A percentile compares a stretch with the other conserved stretches of the same genome.
Conservation (phyloP, 257 asterid species). For the Gentiana macrophylla region DNA sequence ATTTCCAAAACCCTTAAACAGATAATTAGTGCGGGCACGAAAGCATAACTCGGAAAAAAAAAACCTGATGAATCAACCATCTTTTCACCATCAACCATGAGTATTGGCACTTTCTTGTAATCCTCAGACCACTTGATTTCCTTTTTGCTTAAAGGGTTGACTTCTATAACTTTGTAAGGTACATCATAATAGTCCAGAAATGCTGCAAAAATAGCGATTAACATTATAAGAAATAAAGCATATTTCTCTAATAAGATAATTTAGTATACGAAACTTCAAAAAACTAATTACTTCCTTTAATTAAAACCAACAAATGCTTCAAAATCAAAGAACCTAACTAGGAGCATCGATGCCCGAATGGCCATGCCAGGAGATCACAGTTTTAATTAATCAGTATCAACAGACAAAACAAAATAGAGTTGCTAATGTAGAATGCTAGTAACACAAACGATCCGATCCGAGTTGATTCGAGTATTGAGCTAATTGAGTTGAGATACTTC, state of each 20-base stretch:
- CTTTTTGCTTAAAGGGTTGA: conserved; percentile 80
- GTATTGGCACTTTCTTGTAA: conserved; percentile 88
- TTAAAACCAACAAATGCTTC: background rate
- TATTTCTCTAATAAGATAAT: too few species aligned
- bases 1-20: background rate
- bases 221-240: background rate
- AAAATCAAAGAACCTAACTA: background rate
- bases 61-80: conserved; percentile 93
- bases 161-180: conserved; percentile 85
- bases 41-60: background rate
- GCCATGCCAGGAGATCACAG: too few species aligned
- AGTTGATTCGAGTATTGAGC: too few species aligned
- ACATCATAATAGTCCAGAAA: conserved; percentile 79
- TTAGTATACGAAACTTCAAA: background rate
- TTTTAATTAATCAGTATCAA: too few species aligned
- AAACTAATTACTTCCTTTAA: background rate
- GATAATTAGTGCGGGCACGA: background rate
- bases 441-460: too few species aligned
- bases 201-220: conserved; percentile 32
- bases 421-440: too few species aligned
- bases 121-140: conserved; percentile 82
- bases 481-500: too few species aligned
- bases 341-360: too few species aligned
- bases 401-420: too few species aligned
- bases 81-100: conserved; percentile 79